phyloP scores from a whole-genome alignment of 257 asterid genomes.

The Ilex asprella region DNA sequence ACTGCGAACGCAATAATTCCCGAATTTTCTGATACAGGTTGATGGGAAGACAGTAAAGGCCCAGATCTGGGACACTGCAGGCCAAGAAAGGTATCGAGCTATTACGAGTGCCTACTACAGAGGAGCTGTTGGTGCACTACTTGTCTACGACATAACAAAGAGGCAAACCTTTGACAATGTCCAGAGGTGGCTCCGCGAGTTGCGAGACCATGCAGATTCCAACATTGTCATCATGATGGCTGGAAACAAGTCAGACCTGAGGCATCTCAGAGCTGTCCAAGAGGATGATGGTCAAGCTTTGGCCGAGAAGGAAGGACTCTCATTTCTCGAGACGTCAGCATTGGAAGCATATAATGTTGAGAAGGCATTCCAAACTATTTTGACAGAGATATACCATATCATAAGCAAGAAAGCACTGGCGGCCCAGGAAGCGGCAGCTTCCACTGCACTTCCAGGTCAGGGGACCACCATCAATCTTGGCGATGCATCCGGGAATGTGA shows the following conservation, averaged over 20 bases:
- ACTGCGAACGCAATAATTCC: slow-evolving; percentile 8
- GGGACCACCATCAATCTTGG: slow-evolving; percentile 61
- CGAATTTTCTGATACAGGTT: slow-evolving; percentile 30
- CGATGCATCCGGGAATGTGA: slow-evolving; percentile 42
- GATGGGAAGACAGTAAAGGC: slow-evolving; percentile 81
- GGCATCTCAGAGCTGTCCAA: slow-evolving; percentile 63
- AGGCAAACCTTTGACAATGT: slow-evolving; percentile 71
- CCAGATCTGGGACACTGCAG: slow-evolving; percentile 88
- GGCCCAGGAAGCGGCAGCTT: slow-evolving; percentile 64
- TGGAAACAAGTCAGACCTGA: slow-evolving; percentile 79
- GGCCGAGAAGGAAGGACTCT: slow-evolving; percentile 82
- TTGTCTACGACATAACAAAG: slow-evolving; percentile 72
- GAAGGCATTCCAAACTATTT: slow-evolving; percentile 64
- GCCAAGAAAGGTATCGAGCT: slow-evolving; percentile 81
- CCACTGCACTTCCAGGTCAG: slow-evolving; percentile 49
- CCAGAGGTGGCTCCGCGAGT: slow-evolving; percentile 76
- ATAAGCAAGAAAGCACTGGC: slow-evolving; percentile 84
- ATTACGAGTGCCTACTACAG: slow-evolving; percentile 80
- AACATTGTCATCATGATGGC: slow-evolving; percentile 76
- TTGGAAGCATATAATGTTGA: slow-evolving; percentile 62
- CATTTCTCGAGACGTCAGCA: slow-evolving; percentile 76
- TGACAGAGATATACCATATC: slow-evolving; percentile 59
- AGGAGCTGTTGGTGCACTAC: slow-evolving; percentile 85
- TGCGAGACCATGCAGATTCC: slow-evolving; percentile 79
- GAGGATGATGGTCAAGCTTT: slow-evolving; percentile 58